Evolutionary conservation across 176 grass and related monocot genomes (phyloP).

Genomic region (Zoysia japonica): DNA sequence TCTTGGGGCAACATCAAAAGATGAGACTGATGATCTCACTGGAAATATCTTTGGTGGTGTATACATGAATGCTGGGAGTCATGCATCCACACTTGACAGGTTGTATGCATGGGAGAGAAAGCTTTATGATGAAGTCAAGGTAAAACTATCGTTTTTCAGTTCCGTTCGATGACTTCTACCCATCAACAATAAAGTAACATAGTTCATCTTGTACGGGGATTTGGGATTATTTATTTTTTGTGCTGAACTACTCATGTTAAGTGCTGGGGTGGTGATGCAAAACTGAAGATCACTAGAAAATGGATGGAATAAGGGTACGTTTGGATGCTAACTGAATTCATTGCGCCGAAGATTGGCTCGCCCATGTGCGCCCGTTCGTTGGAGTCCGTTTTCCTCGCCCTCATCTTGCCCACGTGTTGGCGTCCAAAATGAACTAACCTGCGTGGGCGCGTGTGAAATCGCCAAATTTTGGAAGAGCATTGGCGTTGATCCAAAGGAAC

Average conservation of each 20-base stretch:
- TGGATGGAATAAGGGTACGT: background rate
- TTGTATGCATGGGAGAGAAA: slow-evolving; percentile 98
- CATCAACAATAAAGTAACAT: slow-evolving; percentile 26
- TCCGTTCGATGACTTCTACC: slow-evolving; percentile 25
- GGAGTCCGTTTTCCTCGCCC: too few species aligned
- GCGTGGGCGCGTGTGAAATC: too few species aligned
- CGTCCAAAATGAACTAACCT: too few species aligned
- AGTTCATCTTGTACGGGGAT: background rate
- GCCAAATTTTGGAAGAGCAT: too few species aligned
- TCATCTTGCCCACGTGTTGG: too few species aligned
- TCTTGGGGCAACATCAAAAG: slow-evolving; percentile 56
- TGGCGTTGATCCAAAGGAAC: too few species aligned
- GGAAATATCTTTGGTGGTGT: slow-evolving; percentile 63
- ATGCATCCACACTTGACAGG: slow-evolving; percentile 87
- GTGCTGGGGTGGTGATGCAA: background rate
- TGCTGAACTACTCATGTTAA: background rate
- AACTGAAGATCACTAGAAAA: slow-evolving; percentile 16
- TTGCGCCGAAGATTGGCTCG: too few species aligned
- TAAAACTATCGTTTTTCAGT: slow-evolving; percentile 32
- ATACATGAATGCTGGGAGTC: slow-evolving; percentile 98
- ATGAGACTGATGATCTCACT: slow-evolving; percentile 57
- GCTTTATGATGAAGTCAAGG: slow-evolving; percentile 99
- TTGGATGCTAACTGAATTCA: too few species aligned
- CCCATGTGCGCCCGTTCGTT: too few species aligned
- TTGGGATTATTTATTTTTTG: background rate